Evolutionary conservation across 176 grass and related monocot species (phyloP).

Genomic region (Tuctoria greenei): DNA sequence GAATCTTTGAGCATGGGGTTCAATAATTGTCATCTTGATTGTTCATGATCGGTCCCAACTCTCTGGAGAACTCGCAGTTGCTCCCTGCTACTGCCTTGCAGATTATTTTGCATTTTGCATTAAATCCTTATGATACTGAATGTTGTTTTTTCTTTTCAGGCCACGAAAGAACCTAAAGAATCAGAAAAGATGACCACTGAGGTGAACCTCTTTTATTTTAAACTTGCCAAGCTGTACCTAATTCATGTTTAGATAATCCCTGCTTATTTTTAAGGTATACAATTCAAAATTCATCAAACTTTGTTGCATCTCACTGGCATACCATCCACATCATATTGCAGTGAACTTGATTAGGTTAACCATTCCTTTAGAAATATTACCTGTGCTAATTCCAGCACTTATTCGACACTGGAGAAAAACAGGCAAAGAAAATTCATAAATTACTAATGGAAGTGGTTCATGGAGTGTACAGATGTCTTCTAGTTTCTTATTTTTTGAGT

Average conservation of each 20-base stretch:
- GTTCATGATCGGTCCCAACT: background rate
- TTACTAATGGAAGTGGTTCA: background rate
- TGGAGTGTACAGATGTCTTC: background rate
- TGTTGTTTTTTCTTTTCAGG: conserved; percentile 40
- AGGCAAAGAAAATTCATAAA: conserved; percentile 22
- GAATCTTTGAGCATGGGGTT: background rate
- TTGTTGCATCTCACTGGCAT: too few relatives aligned
- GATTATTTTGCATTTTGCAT: conserved; percentile 2
- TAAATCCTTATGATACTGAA: conserved; percentile 11
- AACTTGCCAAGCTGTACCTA: background rate
- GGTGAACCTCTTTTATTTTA: conserved; percentile 27
- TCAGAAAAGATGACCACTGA: conserved; percentile 39
- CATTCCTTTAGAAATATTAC: background rate
- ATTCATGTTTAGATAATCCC: background rate
- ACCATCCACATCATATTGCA: background rate
- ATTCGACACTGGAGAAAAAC: background rate
- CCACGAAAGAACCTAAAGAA: conserved; percentile 55
- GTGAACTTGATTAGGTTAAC: background rate
- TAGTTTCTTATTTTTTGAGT: background rate
- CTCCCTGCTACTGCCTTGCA: background rate
- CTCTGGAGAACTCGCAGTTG: background rate
- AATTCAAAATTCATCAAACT: too few relatives aligned
- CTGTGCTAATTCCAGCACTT: conserved; percentile 8
- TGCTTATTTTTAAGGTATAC: background rate
- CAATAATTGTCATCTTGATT: background rate